phyloP scores from a whole-genome alignment of 2,329 filamentous ascomycete genomes.

The Neofusicoccum laricinum region DNA sequence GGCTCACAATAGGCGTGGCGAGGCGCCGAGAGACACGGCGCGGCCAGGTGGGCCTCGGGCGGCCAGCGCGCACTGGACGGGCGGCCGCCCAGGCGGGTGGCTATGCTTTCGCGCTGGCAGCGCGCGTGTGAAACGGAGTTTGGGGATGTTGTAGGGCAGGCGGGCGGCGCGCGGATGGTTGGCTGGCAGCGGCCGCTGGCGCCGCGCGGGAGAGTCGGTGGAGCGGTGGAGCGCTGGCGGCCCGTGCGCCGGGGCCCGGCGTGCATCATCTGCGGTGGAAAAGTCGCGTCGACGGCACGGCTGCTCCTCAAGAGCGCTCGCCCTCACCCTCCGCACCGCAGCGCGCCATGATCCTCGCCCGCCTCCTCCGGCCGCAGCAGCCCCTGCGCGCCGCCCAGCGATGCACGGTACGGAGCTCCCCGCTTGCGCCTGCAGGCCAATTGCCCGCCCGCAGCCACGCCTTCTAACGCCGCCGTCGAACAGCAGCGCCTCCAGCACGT shows the following conservation, averaged over 20 bases:
- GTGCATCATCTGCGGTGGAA: conserved; percentile 14
- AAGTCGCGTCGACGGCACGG: conserved; percentile 5
- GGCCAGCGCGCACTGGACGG: conserved; percentile 2
- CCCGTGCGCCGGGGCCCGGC: not conserved
- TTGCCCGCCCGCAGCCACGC: not conserved
- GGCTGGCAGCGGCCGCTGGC: not conserved
- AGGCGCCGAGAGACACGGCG: not conserved
- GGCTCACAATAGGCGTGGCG: conserved; percentile 1
- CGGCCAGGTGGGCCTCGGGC: conserved; percentile 5
- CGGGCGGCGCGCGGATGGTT: not conserved
- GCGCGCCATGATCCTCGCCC: conserved; percentile 14
- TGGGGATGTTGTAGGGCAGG: not conserved
- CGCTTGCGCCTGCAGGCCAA: not conserved
- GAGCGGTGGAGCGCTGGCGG: not conserved
- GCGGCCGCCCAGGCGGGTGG: not conserved
- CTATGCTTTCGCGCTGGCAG: conserved; percentile 13
- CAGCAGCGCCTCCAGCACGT: not conserved
- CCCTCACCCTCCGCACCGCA: conserved; percentile 1
- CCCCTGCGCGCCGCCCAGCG: conserved; percentile 29
- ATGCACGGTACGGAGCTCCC: conserved; percentile 5
- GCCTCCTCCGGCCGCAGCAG: conserved; percentile 2
- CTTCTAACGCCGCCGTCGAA: not conserved
- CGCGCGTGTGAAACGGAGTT: conserved; percentile 11
- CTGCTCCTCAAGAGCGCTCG: not conserved
- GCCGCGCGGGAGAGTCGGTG: not conserved